A percentile compares a stretch with the other conserved stretches of the same genome.
phyloP scores from a whole-genome alignment of 202 grass and related monocot species.

The Carex sylvatica region DNA sequence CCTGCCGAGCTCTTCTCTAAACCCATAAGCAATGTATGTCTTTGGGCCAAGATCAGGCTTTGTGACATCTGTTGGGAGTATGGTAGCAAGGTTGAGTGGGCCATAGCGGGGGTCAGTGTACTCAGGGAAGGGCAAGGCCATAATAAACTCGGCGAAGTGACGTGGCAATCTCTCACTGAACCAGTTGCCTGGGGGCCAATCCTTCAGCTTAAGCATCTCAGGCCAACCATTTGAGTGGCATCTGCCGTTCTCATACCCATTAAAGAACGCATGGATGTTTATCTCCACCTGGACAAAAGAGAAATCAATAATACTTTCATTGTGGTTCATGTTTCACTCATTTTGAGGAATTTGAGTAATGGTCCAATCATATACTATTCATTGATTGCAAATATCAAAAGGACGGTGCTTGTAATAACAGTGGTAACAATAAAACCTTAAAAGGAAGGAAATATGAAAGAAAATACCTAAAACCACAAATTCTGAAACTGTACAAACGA shows the following conservation, averaged over 20 bases:
- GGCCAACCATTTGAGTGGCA: constrained; percentile 52
- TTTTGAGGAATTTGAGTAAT: not conserved
- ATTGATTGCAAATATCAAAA: not conserved
- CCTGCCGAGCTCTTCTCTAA: constrained; percentile 57
- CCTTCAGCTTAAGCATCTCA: constrained; percentile 91
- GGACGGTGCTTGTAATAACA: not conserved
- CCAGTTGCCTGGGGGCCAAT: constrained; percentile 73
- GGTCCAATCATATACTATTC: not conserved
- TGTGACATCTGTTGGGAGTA: constrained; percentile 53
- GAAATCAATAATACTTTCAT: not conserved
- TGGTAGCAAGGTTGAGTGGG: constrained; percentile 66
- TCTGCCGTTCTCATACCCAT: constrained; percentile 52
- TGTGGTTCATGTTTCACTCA: not conserved
- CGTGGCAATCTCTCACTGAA: constrained; percentile 78
- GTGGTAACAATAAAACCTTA: not conserved
- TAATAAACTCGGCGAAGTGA: constrained; percentile 79
- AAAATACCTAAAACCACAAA: constrained; percentile 6
- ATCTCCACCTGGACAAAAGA: constrained; percentile 55
- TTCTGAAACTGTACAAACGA: not conserved
- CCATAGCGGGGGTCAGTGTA: constrained; percentile 75
- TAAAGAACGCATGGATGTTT: constrained; percentile 65
- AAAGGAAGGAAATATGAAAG: not conserved
- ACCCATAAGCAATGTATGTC: constrained; percentile 85
- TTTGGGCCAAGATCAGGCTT: constrained; percentile 88
- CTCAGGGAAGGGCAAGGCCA: constrained; percentile 77